phyloP scores from a whole-genome alignment of 441 rosid genomes.

The Viola pubescens region DNA sequence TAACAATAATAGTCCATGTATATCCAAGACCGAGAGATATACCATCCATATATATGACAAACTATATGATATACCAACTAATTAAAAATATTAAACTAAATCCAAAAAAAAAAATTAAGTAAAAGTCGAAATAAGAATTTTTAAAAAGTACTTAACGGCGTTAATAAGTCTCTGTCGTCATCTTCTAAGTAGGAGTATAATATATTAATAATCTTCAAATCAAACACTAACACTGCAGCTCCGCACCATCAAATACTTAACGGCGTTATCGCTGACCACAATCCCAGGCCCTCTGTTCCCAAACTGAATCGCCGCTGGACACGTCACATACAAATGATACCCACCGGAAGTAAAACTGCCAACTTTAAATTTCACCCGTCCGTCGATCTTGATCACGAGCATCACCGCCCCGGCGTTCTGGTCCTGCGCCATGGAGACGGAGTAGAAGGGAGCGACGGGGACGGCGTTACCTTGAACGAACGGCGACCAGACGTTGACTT shows the following conservation, averaged over 20 bases:
- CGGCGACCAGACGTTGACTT: constrained; percentile 74
- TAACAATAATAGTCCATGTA: not conserved
- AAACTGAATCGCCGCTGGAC: constrained; percentile 44
- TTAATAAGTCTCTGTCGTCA: constrained; percentile 18
- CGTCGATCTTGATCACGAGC: constrained; percentile 52
- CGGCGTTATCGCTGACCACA: constrained; percentile 38
- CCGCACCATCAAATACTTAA: constrained; percentile 43
- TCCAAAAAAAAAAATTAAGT: not conserved
- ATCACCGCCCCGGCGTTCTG: constrained; percentile 33
- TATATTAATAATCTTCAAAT: constrained; percentile 15
- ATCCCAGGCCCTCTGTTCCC: constrained; percentile 36
- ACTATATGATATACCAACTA: not conserved
- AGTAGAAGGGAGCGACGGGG: constrained; percentile 72
- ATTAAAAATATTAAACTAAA: not conserved
- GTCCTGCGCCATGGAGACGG: constrained; percentile 31
- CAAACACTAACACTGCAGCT: constrained; percentile 62
- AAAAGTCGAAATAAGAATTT: not conserved
- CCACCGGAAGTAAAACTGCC: constrained; percentile 50
- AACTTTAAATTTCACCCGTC: constrained; percentile 74
- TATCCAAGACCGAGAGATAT: not conserved
- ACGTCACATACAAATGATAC: constrained; percentile 54
- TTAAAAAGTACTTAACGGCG: constrained; percentile 23
- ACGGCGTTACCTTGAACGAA: constrained; percentile 45
- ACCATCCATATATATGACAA: constrained; percentile 1
- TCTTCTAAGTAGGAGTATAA: not conserved